Conservation (phyloP, 352 stramenopile genomes). For the Globisporangium orthogonon region DNA sequence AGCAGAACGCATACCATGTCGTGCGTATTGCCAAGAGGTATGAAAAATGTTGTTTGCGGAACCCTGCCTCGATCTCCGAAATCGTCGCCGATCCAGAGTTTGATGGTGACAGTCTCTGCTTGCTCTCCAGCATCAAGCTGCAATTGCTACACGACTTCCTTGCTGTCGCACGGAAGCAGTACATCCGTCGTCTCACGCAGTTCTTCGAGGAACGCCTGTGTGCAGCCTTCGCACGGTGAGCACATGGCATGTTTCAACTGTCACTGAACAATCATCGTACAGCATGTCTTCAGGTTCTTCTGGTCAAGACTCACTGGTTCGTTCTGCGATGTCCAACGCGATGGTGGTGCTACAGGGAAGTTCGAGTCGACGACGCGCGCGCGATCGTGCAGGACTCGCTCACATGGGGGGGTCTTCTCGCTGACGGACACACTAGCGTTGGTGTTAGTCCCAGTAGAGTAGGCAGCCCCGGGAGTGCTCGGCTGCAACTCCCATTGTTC, state of each 20-base stretch:
- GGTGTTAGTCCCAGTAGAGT: constrained; percentile 9
- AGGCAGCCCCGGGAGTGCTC: background rate
- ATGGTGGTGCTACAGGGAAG: constrained; percentile 21
- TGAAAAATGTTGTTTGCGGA: background rate
- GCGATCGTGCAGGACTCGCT: constrained; percentile 61
- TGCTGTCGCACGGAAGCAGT: constrained; percentile 28
- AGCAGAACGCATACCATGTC: constrained; percentile 50
- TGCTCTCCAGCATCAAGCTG: constrained; percentile 44
- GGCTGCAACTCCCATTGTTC: constrained; percentile 17
- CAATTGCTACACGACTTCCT: constrained; percentile 47
- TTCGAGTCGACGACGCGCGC: constrained; percentile 60
- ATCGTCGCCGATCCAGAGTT: background rate
- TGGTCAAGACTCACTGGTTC: background rate
- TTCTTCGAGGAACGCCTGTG: constrained; percentile 49
- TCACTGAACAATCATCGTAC: no score
- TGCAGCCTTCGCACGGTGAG: constrained; percentile 43
- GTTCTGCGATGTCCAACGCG: no score
- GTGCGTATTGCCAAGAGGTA: constrained; percentile 67
- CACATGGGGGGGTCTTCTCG: constrained; percentile 25
- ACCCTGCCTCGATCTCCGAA: background rate
- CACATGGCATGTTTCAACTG: background rate
- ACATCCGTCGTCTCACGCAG: constrained; percentile 29
- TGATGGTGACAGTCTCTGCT: background rate
- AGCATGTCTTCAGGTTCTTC: background rate
- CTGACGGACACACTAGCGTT: constrained; percentile 12